Conservation (phyloP, 1,284 basidiomycete genomes). For the Singerocomus rubriflavus region DNA sequence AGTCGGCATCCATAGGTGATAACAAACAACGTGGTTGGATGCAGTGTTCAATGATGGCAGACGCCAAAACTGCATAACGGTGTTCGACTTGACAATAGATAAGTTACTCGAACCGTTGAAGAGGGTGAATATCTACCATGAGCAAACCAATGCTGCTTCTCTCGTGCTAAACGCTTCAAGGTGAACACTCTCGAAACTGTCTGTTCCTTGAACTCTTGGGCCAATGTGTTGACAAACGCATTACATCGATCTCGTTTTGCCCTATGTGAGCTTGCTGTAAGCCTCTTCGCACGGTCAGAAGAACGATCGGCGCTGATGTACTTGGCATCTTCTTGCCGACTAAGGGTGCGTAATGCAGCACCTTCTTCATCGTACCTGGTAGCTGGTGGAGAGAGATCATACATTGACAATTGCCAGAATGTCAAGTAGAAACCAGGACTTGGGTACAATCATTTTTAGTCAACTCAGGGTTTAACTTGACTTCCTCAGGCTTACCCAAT, state of each 20-base stretch:
- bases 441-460: conserved; percentile 2
- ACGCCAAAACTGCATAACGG: conserved; percentile 51
- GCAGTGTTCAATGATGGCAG: conserved; percentile 83
- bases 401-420: conserved; percentile 92
- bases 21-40: conserved; percentile 89
- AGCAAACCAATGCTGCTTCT: conserved; percentile 89
- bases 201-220: conserved; percentile 75
- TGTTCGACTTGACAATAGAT: conserved; percentile 37
- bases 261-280: conserved; percentile 54
- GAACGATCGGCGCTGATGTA: conserved; percentile 63
- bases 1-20: conserved; percentile 95
- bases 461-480: conserved; percentile 5
- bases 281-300: conserved; percentile 53
- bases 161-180: conserved; percentile 71
- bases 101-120: conserved; percentile 5
- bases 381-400: conserved; percentile 77
- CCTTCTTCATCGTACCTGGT: conserved; percentile 69
- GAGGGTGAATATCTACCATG: conserved; percentile 47
- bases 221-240: conserved; percentile 49
- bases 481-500: conserved; percentile 58
- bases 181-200: conserved; percentile 69
- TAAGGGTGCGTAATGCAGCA: conserved; percentile 52
- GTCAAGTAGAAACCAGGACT: conserved; percentile 89
- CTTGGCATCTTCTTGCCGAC: conserved; percentile 59
- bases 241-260: conserved; percentile 62